Base-by-base conservation (phyloP, 73 alveolate genomes). In the Paramecium primaurelia region DNA sequence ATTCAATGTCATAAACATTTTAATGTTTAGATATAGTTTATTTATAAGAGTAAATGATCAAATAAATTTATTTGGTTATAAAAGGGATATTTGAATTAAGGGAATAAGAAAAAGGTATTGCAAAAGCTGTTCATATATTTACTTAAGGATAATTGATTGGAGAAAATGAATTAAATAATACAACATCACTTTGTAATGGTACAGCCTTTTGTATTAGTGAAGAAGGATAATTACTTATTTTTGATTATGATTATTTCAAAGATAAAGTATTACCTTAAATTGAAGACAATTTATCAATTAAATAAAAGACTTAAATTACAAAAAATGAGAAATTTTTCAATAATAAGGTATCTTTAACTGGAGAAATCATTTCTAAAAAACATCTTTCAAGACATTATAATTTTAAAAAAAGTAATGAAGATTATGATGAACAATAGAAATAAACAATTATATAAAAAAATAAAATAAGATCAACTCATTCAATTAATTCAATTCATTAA, bases 141-240 rank as follows among this genome's bases (percentile, higher is more conserved):
- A 45, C 91, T 0, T 44, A 34, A 80, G 91, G 91, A 18, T 47
- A 80, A 47, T 18, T 80, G 8, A 80, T 80, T 11, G 77, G 91
- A 10, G 91, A 80, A 18, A 18, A 25, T 32, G 91, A 80, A 80
- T 32, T 80, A 22, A 25, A 38, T 2, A 80, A 47, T 20, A 45
- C 45, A 40, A 20, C 58, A 2, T 18, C 71, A 8, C 10, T 44
- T 1, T 14, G 77, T 9, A 45, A 40, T 32, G 71, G 75, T 16
- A 80, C 91, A 18, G 75, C 91, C 18, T 80, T 45, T 18, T 80
- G 91, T 47, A 47, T 80, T 22, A 45, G 77, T 45, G 91, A 80
- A 22, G 91, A 80, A 36, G 91, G 91, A 6, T 9, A 45, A 47
- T 42, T 80, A 25, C 32, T 80, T 8, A 45, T 80, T 6, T 80